Evolutionary conservation across 305 asterid species (phyloP), one percentile per base, ranked within the genome.

Genomic region (Ilex paraguariensis): DNA sequence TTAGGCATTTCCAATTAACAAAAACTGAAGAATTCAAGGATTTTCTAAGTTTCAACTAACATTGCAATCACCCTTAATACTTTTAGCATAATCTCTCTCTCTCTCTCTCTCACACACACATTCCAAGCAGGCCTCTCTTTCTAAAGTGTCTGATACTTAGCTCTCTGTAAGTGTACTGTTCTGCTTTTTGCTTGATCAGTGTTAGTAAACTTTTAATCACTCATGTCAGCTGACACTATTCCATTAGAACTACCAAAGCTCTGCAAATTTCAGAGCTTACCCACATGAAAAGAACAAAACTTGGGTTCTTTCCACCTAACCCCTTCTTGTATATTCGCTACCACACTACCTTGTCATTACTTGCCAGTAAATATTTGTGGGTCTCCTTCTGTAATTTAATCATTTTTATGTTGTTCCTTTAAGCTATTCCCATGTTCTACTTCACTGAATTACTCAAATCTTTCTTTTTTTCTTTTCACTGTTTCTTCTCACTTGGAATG

Each of bases 381-480:
- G 79, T 58, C 78, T 10, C 52, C 52, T 10, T 46, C 15, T 46
- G 52, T 13, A 10, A 13, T 46, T 46, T 10, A 46, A 10, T 3
- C 15, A 13, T 65, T 66, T 61, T 61, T 39, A 0, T 60, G 62
- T 59, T 62, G 72, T 61, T 57, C 54, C 65, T 72, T 67, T 58
- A 65, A 67, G 75, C 56, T 70, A 61, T 65, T 67, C 75, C 73
- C 75, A 70, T 74, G 79, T 75, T 63, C 63, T 64, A 42, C 36
- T 56, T 31, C 54, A 55, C 66, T 68, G 66, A 77, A 75, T 69
- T 69, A 32, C 67, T 70, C 61, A 49, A 36, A 30, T 66, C 60
- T 69, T 36, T 73, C 59, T 62, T 73, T 62, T 56, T 63, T 52
- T 70, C 61, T 68, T 64, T 59, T 15, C 68, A 71, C 63, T 33